A percentile compares a stretch with the other conserved stretches of the same genome.
These are phyloP conservation scores for Coniochaeta sp. DNA, from an alignment of 2,329 filamentous ascomycete species.

Conservation along the genomic window DNA sequence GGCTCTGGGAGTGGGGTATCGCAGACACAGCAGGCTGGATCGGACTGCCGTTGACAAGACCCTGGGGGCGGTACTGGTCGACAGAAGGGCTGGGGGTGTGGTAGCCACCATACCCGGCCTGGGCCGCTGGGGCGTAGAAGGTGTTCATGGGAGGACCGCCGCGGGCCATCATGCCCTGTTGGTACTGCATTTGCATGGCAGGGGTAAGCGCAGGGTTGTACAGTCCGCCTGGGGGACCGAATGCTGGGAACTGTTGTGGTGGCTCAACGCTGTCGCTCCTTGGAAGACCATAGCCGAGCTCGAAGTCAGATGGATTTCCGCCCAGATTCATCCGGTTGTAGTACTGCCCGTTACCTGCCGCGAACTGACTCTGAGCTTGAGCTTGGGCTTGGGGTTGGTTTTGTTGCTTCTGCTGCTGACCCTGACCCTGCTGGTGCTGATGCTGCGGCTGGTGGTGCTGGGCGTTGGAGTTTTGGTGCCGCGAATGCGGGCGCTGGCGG, in stretches of 20 bases:
- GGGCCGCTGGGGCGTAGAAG: constrained; percentile 45
- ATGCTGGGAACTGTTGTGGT: constrained; percentile 39
- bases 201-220: constrained; percentile 43
- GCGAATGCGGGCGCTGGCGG: constrained; percentile 48
- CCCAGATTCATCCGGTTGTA: constrained; percentile 42
- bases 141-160: constrained; percentile 47
- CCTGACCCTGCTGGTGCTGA: constrained; percentile 25
- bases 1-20: constrained; percentile 34
- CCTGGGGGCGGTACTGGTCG: constrained; percentile 50
- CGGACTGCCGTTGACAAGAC: constrained; percentile 43
- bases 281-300: constrained; percentile 44
- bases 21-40: constrained; percentile 38
- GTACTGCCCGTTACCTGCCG: constrained; percentile 35
- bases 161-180: constrained; percentile 50
- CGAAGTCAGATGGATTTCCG: constrained; percentile 35
- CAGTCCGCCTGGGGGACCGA: constrained; percentile 43
- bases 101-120: constrained; percentile 48
- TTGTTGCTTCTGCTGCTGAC: constrained; percentile 19
- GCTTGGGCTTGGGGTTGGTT: constrained; percentile 14
- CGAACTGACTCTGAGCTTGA: constrained; percentile 13
- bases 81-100: constrained; percentile 38
- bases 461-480: constrained; percentile 41
- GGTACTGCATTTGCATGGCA: constrained; percentile 49
- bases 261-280: constrained; percentile 47
- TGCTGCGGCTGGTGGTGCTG: constrained; percentile 30